Evolutionary conservation across 2,329 filamentous ascomycete genomes (phyloP), one percentile per base, ranked within the genome.

Genomic region (Colletotrichum horii): DNA sequence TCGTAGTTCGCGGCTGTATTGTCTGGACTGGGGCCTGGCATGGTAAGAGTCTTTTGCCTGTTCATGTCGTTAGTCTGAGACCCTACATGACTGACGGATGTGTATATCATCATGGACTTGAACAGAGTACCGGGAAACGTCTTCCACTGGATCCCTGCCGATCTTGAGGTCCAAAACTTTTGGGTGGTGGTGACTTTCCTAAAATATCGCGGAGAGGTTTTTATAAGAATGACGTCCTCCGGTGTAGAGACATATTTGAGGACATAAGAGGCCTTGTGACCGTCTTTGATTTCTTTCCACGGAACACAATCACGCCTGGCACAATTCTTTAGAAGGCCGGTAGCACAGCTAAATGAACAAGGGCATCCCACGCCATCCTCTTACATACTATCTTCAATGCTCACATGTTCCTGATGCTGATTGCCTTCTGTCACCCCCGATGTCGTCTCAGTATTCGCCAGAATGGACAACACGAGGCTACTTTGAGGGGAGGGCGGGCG

Each of bases 371-470:
- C 28, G 28, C 28, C 28, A 7, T 7, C 28, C 28, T 28, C 28
- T 6, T 28, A 28, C 8, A 28, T 28, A 28, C 8, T 28, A 28
- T 28, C 28, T 28, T 19, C 4, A 5, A 38, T 38, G 3, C 38
- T 8, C 8, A n/a, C 3, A 1, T 4, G 1, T 8, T 19, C 4
- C 19, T 9, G 38, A 6, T 11, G n/a, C 19, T n/a, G 1, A 2
- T 43, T n/a, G 9, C 19, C 43, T 22, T 11, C n/a, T 4, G n/a
- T 48, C 2, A 12, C 14, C n/a, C 43, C 22, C n/a, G 8, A 3
- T 2, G 5, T 22, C 43, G n/a, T 22, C 11, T 22, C 0, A 2
- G n/a, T 48, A 48, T 48, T 14, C 11, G 14, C 1, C n/a, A 7
- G n/a, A 22, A 48, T 2, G 43, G 14, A 22, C 6, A 0, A 1